Conservation (phyloP, 495 filamentous ascomycete genomes). For the Penicillium macrosclerotiorum region DNA sequence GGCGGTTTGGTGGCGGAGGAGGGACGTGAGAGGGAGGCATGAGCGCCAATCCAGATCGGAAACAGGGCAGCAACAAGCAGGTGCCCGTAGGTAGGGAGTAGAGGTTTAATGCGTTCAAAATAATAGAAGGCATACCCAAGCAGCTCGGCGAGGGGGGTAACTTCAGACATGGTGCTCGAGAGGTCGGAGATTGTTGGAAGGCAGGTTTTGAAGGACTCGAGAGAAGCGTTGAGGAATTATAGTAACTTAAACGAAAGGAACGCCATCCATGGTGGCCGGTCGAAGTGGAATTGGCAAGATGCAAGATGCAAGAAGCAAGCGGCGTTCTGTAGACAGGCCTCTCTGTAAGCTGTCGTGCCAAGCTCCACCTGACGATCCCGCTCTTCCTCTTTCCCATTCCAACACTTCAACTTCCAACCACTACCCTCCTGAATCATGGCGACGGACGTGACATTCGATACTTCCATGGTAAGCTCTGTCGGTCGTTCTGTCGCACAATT, state of each 20-base stretch:
- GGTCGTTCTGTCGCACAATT: no score
- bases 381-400: slow-evolving; percentile 3
- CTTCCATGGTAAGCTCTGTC: slow-evolving; percentile 62
- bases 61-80: slow-evolving; percentile 66
- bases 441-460: slow-evolving; percentile 73
- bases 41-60: slow-evolving; percentile 69
- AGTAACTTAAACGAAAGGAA: not conserved
- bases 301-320: slow-evolving; percentile 18
- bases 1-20: slow-evolving; percentile 68
- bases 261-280: slow-evolving; percentile 12
- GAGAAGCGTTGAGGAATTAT: not conserved
- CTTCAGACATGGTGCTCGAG: slow-evolving; percentile 35
- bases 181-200: not conserved
- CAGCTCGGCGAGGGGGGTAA: slow-evolving; percentile 46
- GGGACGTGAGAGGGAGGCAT: slow-evolving; percentile 72
- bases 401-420: no score
- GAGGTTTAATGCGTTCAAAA: slow-evolving; percentile 48
- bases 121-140: slow-evolving; percentile 50
- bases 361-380: slow-evolving; percentile 9
- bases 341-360: slow-evolving; percentile 13
- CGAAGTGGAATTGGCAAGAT: slow-evolving; percentile 3
- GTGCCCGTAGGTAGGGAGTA: slow-evolving; percentile 66
- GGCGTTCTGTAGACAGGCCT: no score
- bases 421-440: slow-evolving; percentile 54
- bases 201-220: not conserved